These are phyloP conservation scores for Citrus reticulata DNA, from an alignment of 345 rosid species.

Conservation along the genomic window DNA sequence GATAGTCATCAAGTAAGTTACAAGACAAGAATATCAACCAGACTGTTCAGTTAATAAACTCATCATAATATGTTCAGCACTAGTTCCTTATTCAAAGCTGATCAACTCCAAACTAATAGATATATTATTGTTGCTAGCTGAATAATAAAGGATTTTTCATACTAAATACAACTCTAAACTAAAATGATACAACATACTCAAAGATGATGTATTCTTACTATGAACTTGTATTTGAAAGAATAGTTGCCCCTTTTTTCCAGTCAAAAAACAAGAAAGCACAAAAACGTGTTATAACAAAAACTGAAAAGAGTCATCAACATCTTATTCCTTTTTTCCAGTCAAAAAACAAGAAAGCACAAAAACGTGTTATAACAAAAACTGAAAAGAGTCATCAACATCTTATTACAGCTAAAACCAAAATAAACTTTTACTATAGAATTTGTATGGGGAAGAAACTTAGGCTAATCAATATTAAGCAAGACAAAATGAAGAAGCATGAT, in stretches of 20 bases:
- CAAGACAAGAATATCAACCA: not conserved
- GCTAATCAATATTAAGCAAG: not conserved
- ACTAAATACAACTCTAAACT: not conserved
- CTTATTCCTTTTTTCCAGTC: not conserved
- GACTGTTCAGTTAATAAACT: not conserved
- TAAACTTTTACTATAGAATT: not conserved
- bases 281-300: not conserved
- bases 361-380: not conserved
- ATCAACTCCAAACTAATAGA: not conserved
- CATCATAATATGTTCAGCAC: not conserved
- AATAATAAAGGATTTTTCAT: not conserved
- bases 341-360: not conserved
- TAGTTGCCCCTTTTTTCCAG: not conserved
- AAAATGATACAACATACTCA: not conserved
- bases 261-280: not conserved
- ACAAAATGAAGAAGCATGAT: slow-evolving; percentile 1
- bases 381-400: not conserved
- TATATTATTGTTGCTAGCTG: not conserved
- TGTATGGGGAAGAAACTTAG: not conserved
- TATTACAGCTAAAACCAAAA: not conserved
- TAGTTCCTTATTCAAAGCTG: not conserved
- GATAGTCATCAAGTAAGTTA: not conserved
- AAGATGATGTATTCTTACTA: not conserved
- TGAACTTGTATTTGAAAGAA: not conserved
- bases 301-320: not conserved